These are phyloP conservation scores for Wickerhamiella allomyrinae DNA, from an alignment of 805 yeast genomes.

Conservation along the genomic window DNA sequence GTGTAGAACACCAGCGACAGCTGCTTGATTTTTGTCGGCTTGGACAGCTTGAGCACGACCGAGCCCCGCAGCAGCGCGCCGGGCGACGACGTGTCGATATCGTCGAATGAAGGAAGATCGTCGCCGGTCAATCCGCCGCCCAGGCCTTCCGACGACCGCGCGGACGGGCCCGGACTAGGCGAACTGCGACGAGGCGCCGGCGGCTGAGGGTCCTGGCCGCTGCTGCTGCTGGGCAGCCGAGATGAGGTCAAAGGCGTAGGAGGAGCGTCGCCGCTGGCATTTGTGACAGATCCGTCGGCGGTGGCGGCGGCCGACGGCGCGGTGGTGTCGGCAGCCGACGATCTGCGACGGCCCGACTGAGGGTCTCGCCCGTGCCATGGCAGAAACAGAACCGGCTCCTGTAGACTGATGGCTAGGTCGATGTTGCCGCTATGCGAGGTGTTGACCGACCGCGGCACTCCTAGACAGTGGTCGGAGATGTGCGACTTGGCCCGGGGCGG, in stretches of 20 bases:
- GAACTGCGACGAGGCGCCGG: slow-evolving; percentile 2
- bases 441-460: slow-evolving; percentile 20
- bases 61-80: slow-evolving; percentile 61
- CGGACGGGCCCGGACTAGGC: not conserved
- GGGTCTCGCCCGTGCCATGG: slow-evolving; percentile 10
- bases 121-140: not conserved
- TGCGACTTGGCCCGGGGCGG: slow-evolving; percentile 1
- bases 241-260: too few relatives aligned
- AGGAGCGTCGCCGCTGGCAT: too few relatives aligned
- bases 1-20: slow-evolving; percentile 57
- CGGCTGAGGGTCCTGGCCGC: not conserved
- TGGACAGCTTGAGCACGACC: slow-evolving; percentile 51
- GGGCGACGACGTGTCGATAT: slow-evolving; percentile 5
- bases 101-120: slow-evolving; percentile 6
- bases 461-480: slow-evolving; percentile 19
- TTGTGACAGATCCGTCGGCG: too few relatives aligned
- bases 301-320: not conserved
- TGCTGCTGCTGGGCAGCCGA: not conserved
- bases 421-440: slow-evolving; percentile 23
- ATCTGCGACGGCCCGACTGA: slow-evolving; percentile 3
- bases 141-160: not conserved
- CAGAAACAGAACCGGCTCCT: slow-evolving; percentile 22
- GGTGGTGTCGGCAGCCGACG: not conserved
- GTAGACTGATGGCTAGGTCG: slow-evolving; percentile 22
- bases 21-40: slow-evolving; percentile 56